Evolutionary conservation across 164 flowering plant species (phyloP).

Genomic region (Magnolia officinalis): DNA sequence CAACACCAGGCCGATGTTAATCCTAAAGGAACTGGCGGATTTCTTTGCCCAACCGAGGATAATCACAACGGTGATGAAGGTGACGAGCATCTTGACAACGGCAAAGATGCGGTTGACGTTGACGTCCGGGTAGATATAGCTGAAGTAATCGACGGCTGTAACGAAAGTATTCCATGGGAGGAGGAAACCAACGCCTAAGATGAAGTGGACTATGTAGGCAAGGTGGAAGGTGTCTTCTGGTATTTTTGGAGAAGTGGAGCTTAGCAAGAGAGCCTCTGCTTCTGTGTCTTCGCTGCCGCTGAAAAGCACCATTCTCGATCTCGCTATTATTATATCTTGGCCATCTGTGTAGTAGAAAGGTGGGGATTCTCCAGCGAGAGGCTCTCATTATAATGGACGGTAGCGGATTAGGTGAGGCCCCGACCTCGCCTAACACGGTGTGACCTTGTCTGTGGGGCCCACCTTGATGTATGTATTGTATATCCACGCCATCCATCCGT

Average conservation of each 20-base stretch:
- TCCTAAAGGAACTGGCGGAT: slow-evolving; percentile 43
- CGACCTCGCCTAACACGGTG: no score
- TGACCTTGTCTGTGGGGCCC: no score
- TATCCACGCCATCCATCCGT: no score
- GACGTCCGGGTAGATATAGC: slow-evolving; percentile 70
- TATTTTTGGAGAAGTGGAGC: slow-evolving; percentile 13
- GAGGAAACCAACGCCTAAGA: slow-evolving; percentile 72
- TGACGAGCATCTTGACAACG: slow-evolving; percentile 62
- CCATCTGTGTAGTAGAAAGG: no score
- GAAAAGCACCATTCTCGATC: slow-evolving; percentile 8
- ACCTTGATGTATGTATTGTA: no score
- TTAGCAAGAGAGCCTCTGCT: slow-evolving; percentile 12
- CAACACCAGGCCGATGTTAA: slow-evolving; percentile 61
- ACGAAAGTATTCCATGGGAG: slow-evolving; percentile 98
- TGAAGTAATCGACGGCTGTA: slow-evolving; percentile 96
- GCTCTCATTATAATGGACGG: no score
- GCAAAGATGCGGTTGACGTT: slow-evolving; percentile 80
- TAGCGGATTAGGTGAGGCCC: no score
- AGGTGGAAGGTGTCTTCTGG: slow-evolving; percentile 65
- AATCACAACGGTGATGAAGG: slow-evolving; percentile 38
- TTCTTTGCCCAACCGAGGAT: slow-evolving; percentile 52
- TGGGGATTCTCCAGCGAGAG: no score
- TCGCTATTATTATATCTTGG: no score
- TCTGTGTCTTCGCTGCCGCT: not conserved
- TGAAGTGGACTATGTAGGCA: slow-evolving; percentile 84